Evolutionary conservation across 345 rosid species (phyloP), one percentile per base, ranked within the genome.

Genomic region (Psidium friedrichsthalianum): DNA sequence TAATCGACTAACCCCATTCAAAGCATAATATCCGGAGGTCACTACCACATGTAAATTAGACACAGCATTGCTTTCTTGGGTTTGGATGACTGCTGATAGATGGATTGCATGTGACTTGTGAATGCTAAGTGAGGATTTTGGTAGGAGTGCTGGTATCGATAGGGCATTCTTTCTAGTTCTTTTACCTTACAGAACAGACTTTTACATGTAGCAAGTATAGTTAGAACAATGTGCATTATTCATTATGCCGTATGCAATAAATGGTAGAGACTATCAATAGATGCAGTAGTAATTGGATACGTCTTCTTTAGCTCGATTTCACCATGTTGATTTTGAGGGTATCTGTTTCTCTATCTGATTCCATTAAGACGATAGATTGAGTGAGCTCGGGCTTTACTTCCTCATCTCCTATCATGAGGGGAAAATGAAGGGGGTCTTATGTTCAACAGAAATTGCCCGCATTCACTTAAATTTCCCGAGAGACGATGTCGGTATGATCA

Each of bases 141-240:
- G 83, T 87, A 89, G 91, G 86, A 85, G 84, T 84, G 84, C 87
- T 89, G 88, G 87, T 51, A 84, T 85, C 84, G 51, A 87, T 84
- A 88, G 90, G 82, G 85, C 90, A 92, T 92, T 90, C 93, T 89
- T 92, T 91, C 86, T 58, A 74, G 84, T 83, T 27, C 57, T 86
- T 86, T 82, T 85, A 85, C 87, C 56, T 88, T 82, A 86, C 88
- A 49, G 59, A 64, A 88, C 84, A 84, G 83, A 61, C 86, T 25
- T 7, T 47, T 36, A 69, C 80, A 36, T 69, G 78, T 69, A 36
- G 47, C 80, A 18, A 69, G 80, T 36, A 36, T 69, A 69, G 25
- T 36, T 36, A 32, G 47, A 25, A 69, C 80, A 18, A 36, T 82
- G 22, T 55, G 83, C 51, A 14, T 4, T 84, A 25, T 51, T 51